Percentiles rank a stretch among this genome's conserved stretches.
phyloP scores from a whole-genome alignment of 2,329 filamentous ascomycete genomes.

The Zymoseptoria brevis region DNA sequence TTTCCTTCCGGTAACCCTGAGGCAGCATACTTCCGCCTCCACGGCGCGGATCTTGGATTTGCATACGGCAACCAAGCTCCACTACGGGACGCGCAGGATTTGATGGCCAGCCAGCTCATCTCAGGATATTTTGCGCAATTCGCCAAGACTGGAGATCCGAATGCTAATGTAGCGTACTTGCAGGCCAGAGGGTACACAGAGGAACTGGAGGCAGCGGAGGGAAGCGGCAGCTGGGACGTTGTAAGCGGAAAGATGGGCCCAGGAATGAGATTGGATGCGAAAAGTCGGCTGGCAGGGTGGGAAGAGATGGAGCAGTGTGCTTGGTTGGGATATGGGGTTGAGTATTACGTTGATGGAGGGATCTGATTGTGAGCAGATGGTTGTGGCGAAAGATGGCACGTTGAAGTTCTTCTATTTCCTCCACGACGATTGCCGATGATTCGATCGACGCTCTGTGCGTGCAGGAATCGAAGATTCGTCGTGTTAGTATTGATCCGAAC shows the following conservation, averaged over 20 bases:
- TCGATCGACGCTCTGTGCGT: too few relatives aligned
- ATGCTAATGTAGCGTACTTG: conserved; percentile 41
- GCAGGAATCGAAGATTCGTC: too few relatives aligned
- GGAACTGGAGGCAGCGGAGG: conserved; percentile 16
- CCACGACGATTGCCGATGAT: too few relatives aligned
- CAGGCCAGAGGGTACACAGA: conserved; percentile 40
- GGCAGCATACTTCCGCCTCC: conserved; percentile 49
- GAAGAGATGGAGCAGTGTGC: conserved; percentile 46
- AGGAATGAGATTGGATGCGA: conserved; percentile 41
- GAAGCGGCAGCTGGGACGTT: conserved; percentile 34
- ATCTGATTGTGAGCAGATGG: neutral
- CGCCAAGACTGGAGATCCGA: conserved; percentile 44
- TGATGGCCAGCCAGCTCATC: conserved; percentile 39
- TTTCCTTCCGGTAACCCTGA: conserved; percentile 42
- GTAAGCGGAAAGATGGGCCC: conserved; percentile 31
- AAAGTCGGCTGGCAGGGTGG: conserved; percentile 39
- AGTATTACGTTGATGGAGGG: conserved; percentile 35
- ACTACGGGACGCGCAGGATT: conserved; percentile 45
- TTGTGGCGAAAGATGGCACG: too few relatives aligned
- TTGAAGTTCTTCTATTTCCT: too few relatives aligned
- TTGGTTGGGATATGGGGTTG: conserved; percentile 39
- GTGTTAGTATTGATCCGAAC: too few relatives aligned
- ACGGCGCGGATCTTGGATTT: conserved; percentile 44
- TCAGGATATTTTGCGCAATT: conserved; percentile 46
- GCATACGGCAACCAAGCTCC: conserved; percentile 30